Evolutionary conservation across 2,329 filamentous ascomycete genomes (phyloP).

Genomic region (Camillea tinctor): DNA sequence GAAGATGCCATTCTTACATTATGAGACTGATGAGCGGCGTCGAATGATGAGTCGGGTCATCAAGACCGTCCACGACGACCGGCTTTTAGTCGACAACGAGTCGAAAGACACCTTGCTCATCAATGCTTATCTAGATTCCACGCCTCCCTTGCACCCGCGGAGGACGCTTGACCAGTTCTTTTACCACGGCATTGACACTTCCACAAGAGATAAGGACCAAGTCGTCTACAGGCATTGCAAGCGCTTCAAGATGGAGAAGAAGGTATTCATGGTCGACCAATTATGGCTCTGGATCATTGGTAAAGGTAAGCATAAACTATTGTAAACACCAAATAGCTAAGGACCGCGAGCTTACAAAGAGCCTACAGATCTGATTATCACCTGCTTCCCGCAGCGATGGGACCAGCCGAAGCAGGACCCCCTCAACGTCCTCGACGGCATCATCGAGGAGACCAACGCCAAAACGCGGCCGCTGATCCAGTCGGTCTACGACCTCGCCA

Average conservation of each 20-base stretch:
- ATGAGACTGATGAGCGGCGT: slow-evolving; percentile 56
- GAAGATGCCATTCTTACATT: slow-evolving; percentile 65
- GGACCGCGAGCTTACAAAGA: not conserved
- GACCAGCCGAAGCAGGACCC: slow-evolving; percentile 61
- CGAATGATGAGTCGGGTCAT: slow-evolving; percentile 57
- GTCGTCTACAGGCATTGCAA: slow-evolving; percentile 60
- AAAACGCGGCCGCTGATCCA: slow-evolving; percentile 59
- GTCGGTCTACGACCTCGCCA: slow-evolving; percentile 61
- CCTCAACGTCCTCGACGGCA: slow-evolving; percentile 60
- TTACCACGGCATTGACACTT: slow-evolving; percentile 63
- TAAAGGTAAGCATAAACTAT: slow-evolving; percentile 28
- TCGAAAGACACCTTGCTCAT: slow-evolving; percentile 46
- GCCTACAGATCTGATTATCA: slow-evolving; percentile 54
- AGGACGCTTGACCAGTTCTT: slow-evolving; percentile 66
- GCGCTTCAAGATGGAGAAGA: slow-evolving; percentile 44
- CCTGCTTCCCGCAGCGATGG: slow-evolving; percentile 58
- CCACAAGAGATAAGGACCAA: slow-evolving; percentile 59
- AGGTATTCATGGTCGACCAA: slow-evolving; percentile 69
- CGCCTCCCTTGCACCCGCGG: slow-evolving; percentile 55
- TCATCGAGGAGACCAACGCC: slow-evolving; percentile 65
- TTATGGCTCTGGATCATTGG: slow-evolving; percentile 65
- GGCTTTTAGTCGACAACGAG: slow-evolving; percentile 26
- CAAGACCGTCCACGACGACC: slow-evolving; percentile 31
- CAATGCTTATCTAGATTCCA: slow-evolving; percentile 44
- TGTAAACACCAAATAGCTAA: too few relatives aligned